phyloP scores from a whole-genome alignment of 495 filamentous ascomycete genomes.

The Bryoglossum gracile region DNA sequence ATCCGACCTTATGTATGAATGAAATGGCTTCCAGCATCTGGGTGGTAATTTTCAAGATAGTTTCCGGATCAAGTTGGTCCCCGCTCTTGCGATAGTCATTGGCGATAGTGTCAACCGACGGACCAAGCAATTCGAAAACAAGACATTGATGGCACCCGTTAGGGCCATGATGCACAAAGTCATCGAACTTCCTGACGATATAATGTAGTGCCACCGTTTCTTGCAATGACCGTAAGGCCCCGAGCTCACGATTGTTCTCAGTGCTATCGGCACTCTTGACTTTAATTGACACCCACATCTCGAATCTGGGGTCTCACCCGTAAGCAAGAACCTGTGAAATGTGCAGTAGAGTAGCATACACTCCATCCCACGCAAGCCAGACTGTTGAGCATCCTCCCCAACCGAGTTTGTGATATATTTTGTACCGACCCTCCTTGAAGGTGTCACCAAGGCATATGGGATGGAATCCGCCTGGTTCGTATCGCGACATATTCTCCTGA shows the following conservation, averaged over 20 bases:
- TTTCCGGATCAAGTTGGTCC: conserved; percentile 19
- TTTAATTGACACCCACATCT: conserved; percentile 33
- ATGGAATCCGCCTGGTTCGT: conserved; percentile 37
- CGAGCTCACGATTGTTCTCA: conserved; percentile 12
- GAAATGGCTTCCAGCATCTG: conserved; percentile 28
- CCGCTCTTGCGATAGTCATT: conserved; percentile 17
- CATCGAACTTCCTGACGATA: conserved; percentile 33
- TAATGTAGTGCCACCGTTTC: conserved; percentile 19
- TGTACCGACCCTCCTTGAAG: conserved; percentile 29
- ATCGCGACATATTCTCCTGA: conserved; percentile 27
- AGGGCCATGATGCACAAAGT: conserved; percentile 33
- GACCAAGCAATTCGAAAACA: conserved; percentile 38
- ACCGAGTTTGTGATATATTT: conserved; percentile 36
- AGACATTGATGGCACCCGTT: conserved; percentile 40
- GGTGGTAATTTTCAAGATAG: conserved; percentile 22
- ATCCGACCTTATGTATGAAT: conserved; percentile 29
- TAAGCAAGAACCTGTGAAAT: neutral
- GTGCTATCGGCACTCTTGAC: conserved; percentile 26
- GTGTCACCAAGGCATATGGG: conserved; percentile 31
- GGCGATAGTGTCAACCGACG: conserved; percentile 20
- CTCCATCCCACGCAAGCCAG: conserved; percentile 36
- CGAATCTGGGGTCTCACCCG: neutral
- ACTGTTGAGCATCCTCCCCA: conserved; percentile 36
- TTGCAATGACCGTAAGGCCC: conserved; percentile 5
- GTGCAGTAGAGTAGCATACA: neutral